Evolutionary conservation across 352 stramenopile species (phyloP), one percentile per base, ranked within the genome.

Genomic region (Pythium apleroticum): DNA sequence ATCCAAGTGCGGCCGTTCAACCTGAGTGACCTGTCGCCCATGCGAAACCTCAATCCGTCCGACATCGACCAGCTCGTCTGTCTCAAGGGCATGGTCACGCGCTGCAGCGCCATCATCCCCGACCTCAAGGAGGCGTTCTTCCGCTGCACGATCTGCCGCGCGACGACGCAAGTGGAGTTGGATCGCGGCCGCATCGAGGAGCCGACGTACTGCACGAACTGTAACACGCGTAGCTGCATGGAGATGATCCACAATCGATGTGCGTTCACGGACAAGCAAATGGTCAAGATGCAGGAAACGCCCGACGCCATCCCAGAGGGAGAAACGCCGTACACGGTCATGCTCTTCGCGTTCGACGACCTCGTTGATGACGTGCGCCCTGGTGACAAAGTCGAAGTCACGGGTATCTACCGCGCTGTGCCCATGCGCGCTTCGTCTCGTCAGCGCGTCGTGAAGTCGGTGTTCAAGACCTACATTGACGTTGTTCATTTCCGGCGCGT

Each of bases 381-480:
- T 5, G 98, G 98, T 64, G 98, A 99, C 75, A 96, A 96, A 57
- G 86, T 98, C 31, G 84, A 97, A 63, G 91, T 99, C 19, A 99
- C 97, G 3, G 98, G 97, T 12, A 98, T 99, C 66, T 99, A 98
- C 61, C 87, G 96, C 12, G 98, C 97, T 14, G 92, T 99, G 57
- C 91, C 97, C 2, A 88, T 98, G 65, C 88, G 97, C 15, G 84
- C 97, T 0, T 98, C 98, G 65, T 96, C 95, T 0, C 94, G 95
- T 22, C 90, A 98, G 57, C 91, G 95, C 15, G 97, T 98, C 19
- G 82, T 99, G 17, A 97, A 97, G 58, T 97, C 88, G 27, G 93
- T 99, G 2, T 99, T 99, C 79, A 98, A 98, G 63, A 99, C 97
- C 7, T 99, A 99, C 71, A 84, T 99, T 7, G 97, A 99, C 74